Evolutionary conservation across 768 basidiomycete species (phyloP), one percentile per base, ranked within the genome.

Genomic region (Psilocybe sp.): DNA sequence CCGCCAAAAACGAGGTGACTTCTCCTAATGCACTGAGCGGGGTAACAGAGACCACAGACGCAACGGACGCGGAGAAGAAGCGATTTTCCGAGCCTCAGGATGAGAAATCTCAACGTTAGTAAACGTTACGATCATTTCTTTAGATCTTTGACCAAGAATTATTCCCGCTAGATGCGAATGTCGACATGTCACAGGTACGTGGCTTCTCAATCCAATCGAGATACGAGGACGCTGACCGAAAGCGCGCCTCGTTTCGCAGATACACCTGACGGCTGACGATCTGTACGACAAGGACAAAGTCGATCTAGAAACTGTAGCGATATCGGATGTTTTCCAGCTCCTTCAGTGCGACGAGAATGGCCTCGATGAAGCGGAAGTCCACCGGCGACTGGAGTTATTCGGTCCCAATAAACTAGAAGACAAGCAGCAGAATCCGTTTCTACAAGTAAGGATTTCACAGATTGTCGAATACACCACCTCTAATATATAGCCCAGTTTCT

Each of bases 271-370:
- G 65, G 90, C 92, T 2, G 92, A 93, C 65, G 92, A 95, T 67
- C 74, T 94, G 37, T 98, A 97, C 69, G 94, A 97, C 72, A 96
- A 95, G 75, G 96, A 98, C 70, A 98, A 98, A 77, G 96, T 98
- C 71, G 96, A 98, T 70, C 79, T 98, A 49, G 96, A 98, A 75
- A 95, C 93, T 15, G 87, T 98, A 57, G 89, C 91, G 54, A 88
- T 98, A 63, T 92, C 92, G 52, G 95, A 98, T 60, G 94, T 98
- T 65, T 94, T 97, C 80, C 88, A 86, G 52, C 85, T 98, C 45
- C 85, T 98, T 39, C 93, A 98, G 68, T 94, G 92, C 67, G 76
- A 78, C 55, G 86, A 92, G 49, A 74, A 77, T 15, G 96, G 96
- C 78, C 81, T 98, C 19, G 67, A 72, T n/a, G 49, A 67, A 4